Conservation (phyloP, 805 yeast species). For the Starmerella cellae region DNA sequence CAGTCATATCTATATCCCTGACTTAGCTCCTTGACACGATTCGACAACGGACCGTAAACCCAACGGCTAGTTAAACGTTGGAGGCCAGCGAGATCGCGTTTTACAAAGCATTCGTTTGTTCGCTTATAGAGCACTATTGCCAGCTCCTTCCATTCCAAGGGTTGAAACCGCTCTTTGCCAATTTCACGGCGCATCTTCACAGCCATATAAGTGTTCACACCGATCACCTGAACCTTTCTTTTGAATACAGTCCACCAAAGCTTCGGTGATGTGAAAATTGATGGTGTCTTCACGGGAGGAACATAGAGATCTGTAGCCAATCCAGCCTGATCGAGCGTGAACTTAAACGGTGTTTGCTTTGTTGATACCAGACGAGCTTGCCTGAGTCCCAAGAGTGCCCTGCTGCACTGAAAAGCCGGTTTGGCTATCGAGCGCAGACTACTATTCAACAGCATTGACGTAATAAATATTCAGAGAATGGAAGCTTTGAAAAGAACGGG, state of each 20-base stretch:
- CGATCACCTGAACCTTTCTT: constrained; percentile 19
- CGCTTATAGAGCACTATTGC: constrained; percentile 66
- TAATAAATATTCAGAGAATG: background rate
- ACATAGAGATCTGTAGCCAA: constrained; percentile 22
- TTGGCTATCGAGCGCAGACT: background rate
- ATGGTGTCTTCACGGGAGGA: constrained; percentile 31
- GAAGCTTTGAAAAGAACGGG: background rate
- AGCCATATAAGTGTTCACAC: constrained; percentile 23
- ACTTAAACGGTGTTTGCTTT: constrained; percentile 15
- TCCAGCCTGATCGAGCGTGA: constrained; percentile 23
- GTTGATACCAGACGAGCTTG: constrained; percentile 2
- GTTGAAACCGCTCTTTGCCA: constrained; percentile 25
- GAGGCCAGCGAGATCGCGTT: constrained; percentile 35
- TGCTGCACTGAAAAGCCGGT: background rate
- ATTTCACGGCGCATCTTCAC: constrained; percentile 21
- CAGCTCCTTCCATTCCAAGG: constrained; percentile 67
- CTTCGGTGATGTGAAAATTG: constrained; percentile 19
- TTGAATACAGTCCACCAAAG: constrained; percentile 22
- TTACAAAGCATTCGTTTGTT: constrained; percentile 73
- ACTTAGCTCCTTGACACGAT: constrained; percentile 46
- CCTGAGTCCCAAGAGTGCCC: too few relatives aligned
- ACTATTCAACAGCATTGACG: background rate
- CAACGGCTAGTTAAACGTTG: constrained; percentile 41
- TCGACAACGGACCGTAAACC: constrained; percentile 45
- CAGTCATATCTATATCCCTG: constrained; percentile 48